phyloP scores from a whole-genome alignment of 176 grass and related monocot species.

The Eragrostis curvula region DNA sequence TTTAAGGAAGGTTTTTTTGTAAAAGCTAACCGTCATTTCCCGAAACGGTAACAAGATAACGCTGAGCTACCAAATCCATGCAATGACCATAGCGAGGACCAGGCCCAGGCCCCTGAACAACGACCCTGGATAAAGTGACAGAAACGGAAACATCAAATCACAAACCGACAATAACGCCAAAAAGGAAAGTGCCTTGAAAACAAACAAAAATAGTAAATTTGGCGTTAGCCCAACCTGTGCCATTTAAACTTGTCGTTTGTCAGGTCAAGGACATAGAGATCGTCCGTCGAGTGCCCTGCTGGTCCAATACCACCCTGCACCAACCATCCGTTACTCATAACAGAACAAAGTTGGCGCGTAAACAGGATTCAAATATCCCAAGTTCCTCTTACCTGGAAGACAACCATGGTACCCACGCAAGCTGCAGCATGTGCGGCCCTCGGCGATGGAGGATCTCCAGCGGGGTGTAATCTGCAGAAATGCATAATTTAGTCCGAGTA shows the following conservation, averaged over 20 bases:
- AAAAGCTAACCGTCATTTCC: constrained; percentile 89
- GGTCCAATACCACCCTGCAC: constrained; percentile 92
- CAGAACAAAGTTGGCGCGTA: constrained; percentile 35
- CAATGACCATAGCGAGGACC: constrained; percentile 96
- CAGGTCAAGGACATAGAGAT: constrained; percentile 96
- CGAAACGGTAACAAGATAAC: constrained; percentile 91
- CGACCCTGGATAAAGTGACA: constrained; percentile 55
- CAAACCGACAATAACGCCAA: constrained; percentile 28
- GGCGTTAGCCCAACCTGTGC: constrained; percentile 83
- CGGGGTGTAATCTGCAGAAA: constrained; percentile 65
- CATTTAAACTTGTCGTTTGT: constrained; percentile 99
- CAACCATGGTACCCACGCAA: constrained; percentile 93
- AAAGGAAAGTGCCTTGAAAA: constrained; percentile 4
- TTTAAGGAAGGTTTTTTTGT: background rate
- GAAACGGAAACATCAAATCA: constrained; percentile 32
- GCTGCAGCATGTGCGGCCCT: constrained; percentile 92
- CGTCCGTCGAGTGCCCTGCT: constrained; percentile 94
- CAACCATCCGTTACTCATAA: constrained; percentile 17
- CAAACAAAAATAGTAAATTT: constrained; percentile 21
- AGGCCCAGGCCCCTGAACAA: constrained; percentile 93
- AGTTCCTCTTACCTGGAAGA: constrained; percentile 74
- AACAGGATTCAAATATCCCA: constrained; percentile 15
- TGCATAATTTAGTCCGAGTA: constrained; percentile 9
- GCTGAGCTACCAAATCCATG: constrained; percentile 94
- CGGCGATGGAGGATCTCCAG: constrained; percentile 79